phyloP scores from a whole-genome alignment of 306 rosid species.

The Cicer yamashitae region DNA sequence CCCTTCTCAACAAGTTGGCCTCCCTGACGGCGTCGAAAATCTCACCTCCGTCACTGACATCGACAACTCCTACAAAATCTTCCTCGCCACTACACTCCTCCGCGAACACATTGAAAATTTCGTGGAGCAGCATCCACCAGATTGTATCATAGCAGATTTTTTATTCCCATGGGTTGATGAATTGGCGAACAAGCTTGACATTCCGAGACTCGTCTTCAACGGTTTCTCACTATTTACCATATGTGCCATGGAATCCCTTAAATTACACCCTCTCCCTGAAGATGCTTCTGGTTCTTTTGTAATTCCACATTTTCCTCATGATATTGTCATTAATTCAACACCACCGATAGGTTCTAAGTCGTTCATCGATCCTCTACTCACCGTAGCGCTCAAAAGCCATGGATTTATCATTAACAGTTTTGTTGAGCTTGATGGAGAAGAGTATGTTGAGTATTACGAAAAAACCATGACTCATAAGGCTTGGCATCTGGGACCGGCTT shows the following conservation, averaged over 20 bases:
- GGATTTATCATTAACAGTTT: slow-evolving; percentile 49
- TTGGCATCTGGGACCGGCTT: slow-evolving; percentile 54
- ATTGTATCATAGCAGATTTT: slow-evolving; percentile 45
- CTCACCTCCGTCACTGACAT: neutral
- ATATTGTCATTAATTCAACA: slow-evolving; percentile 22
- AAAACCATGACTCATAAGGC: slow-evolving; percentile 33
- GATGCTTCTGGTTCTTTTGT: neutral
- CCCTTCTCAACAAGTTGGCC: slow-evolving; percentile 47
- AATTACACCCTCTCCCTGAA: neutral
- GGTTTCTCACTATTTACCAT: slow-evolving; percentile 40
- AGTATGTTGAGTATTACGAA: slow-evolving; percentile 23
- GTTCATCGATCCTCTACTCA: neutral
- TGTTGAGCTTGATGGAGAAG: slow-evolving; percentile 45
- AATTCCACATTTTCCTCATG: slow-evolving; percentile 41
- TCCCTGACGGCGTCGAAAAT: slow-evolving; percentile 44
- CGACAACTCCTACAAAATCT: neutral
- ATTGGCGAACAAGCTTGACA: slow-evolving; percentile 30
- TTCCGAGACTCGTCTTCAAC: slow-evolving; percentile 45
- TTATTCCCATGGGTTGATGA: slow-evolving; percentile 47
- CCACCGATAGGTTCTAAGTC: neutral
- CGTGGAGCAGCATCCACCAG: slow-evolving; percentile 42
- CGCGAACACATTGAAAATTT: slow-evolving; percentile 21
- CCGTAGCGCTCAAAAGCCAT: slow-evolving; percentile 36
- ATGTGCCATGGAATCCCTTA: slow-evolving; percentile 38
- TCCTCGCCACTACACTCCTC: slow-evolving; percentile 19